Evolutionary conservation across 129 eudicot genomes (phyloP).

Genomic region (Ambrosia trifida): DNA sequence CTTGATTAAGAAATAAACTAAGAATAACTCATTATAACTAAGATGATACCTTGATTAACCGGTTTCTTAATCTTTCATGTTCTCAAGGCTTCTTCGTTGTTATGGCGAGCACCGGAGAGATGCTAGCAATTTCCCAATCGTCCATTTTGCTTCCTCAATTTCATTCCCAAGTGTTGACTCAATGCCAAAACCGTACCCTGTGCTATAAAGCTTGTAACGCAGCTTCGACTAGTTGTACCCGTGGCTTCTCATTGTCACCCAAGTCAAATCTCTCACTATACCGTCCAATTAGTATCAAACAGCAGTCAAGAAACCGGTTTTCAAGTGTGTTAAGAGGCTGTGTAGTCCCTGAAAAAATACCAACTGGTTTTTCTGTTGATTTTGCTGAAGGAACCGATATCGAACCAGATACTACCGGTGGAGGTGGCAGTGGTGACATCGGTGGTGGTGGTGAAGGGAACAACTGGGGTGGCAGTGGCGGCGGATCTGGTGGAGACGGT

Average conservation of each 20-base stretch:
- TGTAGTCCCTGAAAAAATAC: conserved; percentile 57
- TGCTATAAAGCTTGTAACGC: conserved; percentile 30
- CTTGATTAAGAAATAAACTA: too few species aligned
- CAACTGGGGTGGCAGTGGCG: conserved; percentile 40
- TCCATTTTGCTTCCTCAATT: conserved; percentile 49
- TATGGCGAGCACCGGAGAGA: conserved; percentile 61
- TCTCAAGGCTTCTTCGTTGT: conserved; percentile 50
- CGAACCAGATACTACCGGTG: conserved; percentile 47
- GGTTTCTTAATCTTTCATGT: conserved; percentile 22
- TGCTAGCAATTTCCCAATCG: conserved; percentile 56
- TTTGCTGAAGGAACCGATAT: conserved; percentile 46
- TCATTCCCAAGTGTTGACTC: conserved; percentile 33
- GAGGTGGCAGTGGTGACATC: conserved; percentile 41
- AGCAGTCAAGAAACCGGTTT: conserved; percentile 31
- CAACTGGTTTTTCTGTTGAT: conserved; percentile 49
- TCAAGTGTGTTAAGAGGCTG: conserved; percentile 37
- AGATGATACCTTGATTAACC: not conserved
- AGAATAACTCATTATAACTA: not conserved
- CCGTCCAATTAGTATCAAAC: conserved; percentile 21
- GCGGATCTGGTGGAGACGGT: conserved; percentile 45
- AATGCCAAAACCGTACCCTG: conserved; percentile 22
- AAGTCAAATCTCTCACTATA: conserved; percentile 9
- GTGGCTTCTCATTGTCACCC: conserved; percentile 29
- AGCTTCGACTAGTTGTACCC: conserved; percentile 25
- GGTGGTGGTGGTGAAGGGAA: conserved; percentile 57